phyloP scores from a whole-genome alignment of 2,329 filamentous ascomycete genomes.

The Fulvia fulva region DNA sequence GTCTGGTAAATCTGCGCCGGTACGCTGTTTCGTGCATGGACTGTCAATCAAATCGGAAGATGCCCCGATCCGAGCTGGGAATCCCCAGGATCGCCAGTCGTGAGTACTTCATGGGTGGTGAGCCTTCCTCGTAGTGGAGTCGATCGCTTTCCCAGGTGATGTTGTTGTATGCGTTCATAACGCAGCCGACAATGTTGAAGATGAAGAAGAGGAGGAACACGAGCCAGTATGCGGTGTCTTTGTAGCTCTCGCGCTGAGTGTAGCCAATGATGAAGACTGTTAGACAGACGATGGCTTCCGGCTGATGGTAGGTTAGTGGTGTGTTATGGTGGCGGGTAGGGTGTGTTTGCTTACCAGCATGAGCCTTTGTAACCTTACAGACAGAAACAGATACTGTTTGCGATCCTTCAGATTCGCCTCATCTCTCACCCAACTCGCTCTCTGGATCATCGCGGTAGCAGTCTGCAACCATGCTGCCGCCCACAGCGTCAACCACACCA shows the following conservation, averaged over 20 bases:
- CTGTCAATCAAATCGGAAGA: conserved; percentile 10
- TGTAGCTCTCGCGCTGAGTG: conserved; percentile 22
- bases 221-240: conserved; percentile 33
- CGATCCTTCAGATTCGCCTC: conserved; percentile 31
- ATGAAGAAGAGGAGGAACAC: conserved; percentile 35
- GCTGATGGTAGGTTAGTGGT: conserved; percentile 18
- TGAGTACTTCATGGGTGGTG: conserved; percentile 25
- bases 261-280: conserved; percentile 33
- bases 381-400: conserved; percentile 31
- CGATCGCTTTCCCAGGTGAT: conserved; percentile 33
- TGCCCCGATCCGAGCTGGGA: conserved; percentile 11
- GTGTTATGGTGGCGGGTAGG: background rate
- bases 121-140: conserved; percentile 30
- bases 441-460: conserved; percentile 30
- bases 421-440: conserved; percentile 33
- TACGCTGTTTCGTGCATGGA: conserved; percentile 3
- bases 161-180: conserved; percentile 38
- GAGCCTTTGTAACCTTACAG: conserved; percentile 30
- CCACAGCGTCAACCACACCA: conserved; percentile 30
- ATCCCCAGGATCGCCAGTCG: conserved; percentile 30
- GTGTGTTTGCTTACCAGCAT: conserved; percentile 24
- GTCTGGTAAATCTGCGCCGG: background rate
- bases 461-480: conserved; percentile 33
- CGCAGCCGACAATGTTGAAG: conserved; percentile 32
- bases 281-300: conserved; percentile 30